Evolutionary conservation across 2,329 filamentous ascomycete genomes (phyloP).

Genomic region (Trichophyton mentagrophytes): DNA sequence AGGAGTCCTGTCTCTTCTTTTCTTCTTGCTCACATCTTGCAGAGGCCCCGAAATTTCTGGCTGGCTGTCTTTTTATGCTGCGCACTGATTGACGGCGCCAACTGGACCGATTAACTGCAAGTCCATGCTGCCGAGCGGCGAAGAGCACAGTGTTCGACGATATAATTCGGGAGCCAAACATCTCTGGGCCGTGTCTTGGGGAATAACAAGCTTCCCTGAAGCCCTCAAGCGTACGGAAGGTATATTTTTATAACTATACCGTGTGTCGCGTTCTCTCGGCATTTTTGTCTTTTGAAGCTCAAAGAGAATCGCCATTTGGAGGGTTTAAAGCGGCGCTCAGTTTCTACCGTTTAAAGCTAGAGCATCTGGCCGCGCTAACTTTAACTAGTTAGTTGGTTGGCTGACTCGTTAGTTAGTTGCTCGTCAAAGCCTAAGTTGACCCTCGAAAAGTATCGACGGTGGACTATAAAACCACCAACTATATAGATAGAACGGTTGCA

Average conservation of each 20-base stretch:
- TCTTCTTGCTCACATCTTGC: conserved; percentile 1
- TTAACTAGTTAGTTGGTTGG: not conserved
- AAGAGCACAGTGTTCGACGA: conserved; percentile 7
- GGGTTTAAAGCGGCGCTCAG: not conserved
- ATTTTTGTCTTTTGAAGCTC: not conserved
- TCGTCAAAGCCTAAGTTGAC: no score
- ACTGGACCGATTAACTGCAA: not conserved
- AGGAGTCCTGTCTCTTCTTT: conserved; percentile 20
- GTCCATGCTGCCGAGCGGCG: conserved; percentile 1
- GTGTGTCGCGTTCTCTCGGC: not conserved
- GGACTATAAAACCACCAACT: no score
- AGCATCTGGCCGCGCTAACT: not conserved
- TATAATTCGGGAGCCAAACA: conserved; percentile 10
- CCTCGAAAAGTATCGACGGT: no score
- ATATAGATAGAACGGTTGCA: not conserved
- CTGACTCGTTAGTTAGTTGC: no score
- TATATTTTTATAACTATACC: not conserved
- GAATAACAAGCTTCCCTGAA: not conserved
- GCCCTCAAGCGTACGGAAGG: not conserved
- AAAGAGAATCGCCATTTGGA: not conserved
- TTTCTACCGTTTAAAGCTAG: not conserved
- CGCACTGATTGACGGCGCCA: not conserved
- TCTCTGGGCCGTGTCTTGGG: not conserved
- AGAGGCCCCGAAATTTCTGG: conserved; percentile 1
- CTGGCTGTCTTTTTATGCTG: not conserved